phyloP scores from a whole-genome alignment of 208 protist genomes.

The Herpetomonas muscarum region DNA sequence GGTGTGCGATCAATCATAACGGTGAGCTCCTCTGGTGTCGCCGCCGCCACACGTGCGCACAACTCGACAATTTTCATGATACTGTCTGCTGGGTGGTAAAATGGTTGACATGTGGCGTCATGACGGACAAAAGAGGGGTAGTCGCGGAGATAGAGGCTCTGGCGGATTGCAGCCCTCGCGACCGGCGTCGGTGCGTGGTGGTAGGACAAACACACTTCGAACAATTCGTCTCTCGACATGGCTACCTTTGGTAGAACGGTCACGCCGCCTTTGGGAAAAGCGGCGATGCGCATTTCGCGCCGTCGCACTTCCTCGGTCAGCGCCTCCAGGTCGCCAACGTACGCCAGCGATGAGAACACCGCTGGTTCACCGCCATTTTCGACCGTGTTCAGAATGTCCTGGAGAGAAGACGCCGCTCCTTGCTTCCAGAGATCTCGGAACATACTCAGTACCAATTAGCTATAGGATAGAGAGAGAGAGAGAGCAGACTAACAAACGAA shows the following conservation, averaged over 20 bases:
- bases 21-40: conserved; percentile 14
- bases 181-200: conserved; percentile 29
- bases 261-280: conserved; percentile 55
- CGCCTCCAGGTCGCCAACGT: conserved; percentile 62
- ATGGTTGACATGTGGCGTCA: conserved; percentile 9
- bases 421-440: background rate
- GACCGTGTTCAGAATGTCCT: conserved; percentile 35
- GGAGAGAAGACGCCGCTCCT: conserved; percentile 8
- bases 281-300: conserved; percentile 64
- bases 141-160: conserved; percentile 29
- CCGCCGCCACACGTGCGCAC: conserved; percentile 26
- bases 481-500: too few species aligned
- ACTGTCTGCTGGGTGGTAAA: conserved; percentile 75
- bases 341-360: conserved; percentile 43
- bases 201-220: conserved; percentile 53
- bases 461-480: too few species aligned
- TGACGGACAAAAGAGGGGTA: conserved; percentile 35
- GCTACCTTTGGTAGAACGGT: conserved; percentile 72
- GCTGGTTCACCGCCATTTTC: conserved; percentile 57
- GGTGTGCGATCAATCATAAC: conserved; percentile 23
- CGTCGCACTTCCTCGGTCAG: conserved; percentile 49
- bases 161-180: conserved; percentile 34
- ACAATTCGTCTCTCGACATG: conserved; percentile 46
- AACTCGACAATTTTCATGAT: conserved; percentile 62
- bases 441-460: too few species aligned